These are phyloP conservation scores for Voacanga thouarsii DNA, from an alignment of 257 asterid species.

Conservation along the genomic window DNA sequence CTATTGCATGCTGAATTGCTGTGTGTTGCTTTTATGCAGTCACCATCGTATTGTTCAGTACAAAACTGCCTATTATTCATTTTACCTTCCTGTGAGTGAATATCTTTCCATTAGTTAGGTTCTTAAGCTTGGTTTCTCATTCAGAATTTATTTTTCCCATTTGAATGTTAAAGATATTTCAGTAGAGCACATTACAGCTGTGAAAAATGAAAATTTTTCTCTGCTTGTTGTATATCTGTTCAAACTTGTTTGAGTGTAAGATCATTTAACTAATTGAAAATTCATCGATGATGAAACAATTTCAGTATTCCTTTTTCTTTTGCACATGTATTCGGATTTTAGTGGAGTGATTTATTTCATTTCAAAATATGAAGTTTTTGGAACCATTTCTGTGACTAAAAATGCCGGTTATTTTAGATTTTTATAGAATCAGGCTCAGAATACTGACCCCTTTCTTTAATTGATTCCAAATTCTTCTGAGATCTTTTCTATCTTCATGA, in stretches of 20 bases:
- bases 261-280: neutral
- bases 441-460: neutral
- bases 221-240: neutral
- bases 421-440: neutral
- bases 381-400: neutral
- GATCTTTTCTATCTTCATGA: neutral
- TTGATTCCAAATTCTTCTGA: neutral
- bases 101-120: neutral
- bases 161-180: neutral
- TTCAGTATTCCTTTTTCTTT: neutral
- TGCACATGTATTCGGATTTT: neutral
- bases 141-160: neutral
- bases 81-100: conserved; percentile 88
- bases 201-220: neutral
- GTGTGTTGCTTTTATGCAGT: conserved; percentile 42
- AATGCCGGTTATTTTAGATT: neutral
- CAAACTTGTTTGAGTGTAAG: neutral
- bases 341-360: neutral
- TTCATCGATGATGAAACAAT: neutral
- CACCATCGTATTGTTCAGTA: conserved; percentile 92
- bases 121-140: neutral
- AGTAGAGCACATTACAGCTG: neutral
- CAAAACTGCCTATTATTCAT: conserved; percentile 94
- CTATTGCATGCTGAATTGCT: neutral
- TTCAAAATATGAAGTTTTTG: neutral